Conservation (phyloP, 805 yeast genomes). For the Suhomyces emberorum region DNA sequence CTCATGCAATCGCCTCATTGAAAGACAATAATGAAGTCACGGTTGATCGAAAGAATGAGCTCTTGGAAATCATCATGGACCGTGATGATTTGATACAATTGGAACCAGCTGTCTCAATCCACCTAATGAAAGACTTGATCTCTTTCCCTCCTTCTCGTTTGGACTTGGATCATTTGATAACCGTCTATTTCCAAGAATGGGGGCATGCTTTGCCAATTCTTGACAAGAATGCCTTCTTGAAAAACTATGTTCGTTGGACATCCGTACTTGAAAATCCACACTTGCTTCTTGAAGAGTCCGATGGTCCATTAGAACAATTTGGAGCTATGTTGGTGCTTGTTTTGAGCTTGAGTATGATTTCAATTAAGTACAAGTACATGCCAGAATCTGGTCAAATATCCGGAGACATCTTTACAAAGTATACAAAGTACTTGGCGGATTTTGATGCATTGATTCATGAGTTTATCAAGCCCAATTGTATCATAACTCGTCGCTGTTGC, state of each 20-base stretch:
- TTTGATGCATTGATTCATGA: constrained; percentile 63
- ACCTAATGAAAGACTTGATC: constrained; percentile 37
- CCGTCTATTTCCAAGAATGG: constrained; percentile 76
- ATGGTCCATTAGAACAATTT: constrained; percentile 44
- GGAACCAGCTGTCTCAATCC: constrained; percentile 38
- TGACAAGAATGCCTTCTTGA: constrained; percentile 65
- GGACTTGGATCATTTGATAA: constrained; percentile 64
- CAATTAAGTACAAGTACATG: constrained; percentile 34
- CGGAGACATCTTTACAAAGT: constrained; percentile 15
- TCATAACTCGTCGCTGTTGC: constrained; percentile 54
- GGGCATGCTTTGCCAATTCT: constrained; percentile 65
- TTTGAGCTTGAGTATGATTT: constrained; percentile 46
- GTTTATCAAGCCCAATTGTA: constrained; percentile 56
- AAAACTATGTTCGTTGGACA: constrained; percentile 49
- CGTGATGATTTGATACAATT: constrained; percentile 24
- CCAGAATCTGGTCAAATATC: constrained; percentile 8
- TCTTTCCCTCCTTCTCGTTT: constrained; percentile 48
- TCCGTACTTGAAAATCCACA: constrained; percentile 40
- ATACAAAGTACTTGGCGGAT: constrained; percentile 34
- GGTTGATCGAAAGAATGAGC: constrained; percentile 5
- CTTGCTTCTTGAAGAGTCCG: constrained; percentile 2
- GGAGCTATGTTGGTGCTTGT: constrained; percentile 53
- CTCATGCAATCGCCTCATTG: constrained; percentile 65
- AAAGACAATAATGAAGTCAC: constrained; percentile 41
- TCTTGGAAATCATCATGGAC: constrained; percentile 26